Conservation (phyloP, 768 basidiomycete genomes). For the Boletus edulis region DNA sequence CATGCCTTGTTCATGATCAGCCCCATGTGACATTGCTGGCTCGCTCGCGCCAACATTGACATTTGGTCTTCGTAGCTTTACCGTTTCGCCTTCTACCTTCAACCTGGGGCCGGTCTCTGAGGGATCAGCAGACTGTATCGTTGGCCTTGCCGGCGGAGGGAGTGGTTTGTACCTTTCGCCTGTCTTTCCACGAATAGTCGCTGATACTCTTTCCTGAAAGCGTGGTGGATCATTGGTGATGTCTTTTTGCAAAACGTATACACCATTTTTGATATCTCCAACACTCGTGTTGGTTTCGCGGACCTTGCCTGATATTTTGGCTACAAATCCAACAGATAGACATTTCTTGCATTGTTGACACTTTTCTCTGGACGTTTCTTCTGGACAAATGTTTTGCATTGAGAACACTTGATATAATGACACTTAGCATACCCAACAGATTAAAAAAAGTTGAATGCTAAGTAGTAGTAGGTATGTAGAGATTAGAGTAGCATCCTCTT, state of each 20-base stretch:
- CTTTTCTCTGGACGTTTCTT: not conserved
- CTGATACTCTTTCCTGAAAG: conserved; percentile 13
- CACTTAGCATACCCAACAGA: not conserved
- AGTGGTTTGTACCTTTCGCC: conserved; percentile 7
- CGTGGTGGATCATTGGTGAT: conserved; percentile 34
- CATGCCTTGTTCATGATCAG: conserved; percentile 8
- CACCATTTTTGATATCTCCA: conserved; percentile 30
- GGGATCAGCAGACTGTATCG: conserved; percentile 36
- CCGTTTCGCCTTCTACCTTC: conserved; percentile 35
- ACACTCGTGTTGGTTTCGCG: conserved; percentile 42
- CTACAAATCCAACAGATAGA: not conserved
- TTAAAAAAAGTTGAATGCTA: not conserved
- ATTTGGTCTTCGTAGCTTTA: conserved; percentile 39
- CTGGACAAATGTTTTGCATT: conserved; percentile 1
- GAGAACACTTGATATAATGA: not conserved
- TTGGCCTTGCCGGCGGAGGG: conserved; percentile 34
- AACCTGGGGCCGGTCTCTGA: conserved; percentile 39
- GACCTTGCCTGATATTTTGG: conserved; percentile 20
- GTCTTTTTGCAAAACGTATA: conserved; percentile 36
- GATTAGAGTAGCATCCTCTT: conserved; percentile 67
- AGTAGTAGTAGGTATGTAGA: not conserved
- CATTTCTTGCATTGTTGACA: not conserved
- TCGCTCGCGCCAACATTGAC: conserved; percentile 33
- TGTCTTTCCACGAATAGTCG: not conserved
- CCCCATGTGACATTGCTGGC: conserved; percentile 32